These are phyloP conservation scores for Alternaria ventricosa DNA, from an alignment of 2,329 filamentous ascomycete species.

Conservation along the genomic window DNA sequence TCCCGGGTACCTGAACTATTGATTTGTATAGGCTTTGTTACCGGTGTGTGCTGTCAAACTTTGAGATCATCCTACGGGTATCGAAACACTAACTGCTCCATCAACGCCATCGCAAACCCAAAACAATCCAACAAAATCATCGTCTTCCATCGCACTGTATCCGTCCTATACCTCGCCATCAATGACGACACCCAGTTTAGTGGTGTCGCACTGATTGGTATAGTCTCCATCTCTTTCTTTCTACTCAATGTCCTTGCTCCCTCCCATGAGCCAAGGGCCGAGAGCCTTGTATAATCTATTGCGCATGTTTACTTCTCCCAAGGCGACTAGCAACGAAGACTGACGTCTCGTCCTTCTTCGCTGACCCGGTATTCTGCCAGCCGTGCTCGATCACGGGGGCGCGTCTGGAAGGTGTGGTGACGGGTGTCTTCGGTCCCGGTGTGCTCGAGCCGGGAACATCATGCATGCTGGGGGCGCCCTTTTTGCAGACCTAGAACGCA, in stretches of 20 bases:
- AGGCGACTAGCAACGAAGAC: neutral
- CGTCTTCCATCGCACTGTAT: neutral
- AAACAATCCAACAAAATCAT: neutral
- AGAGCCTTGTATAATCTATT: neutral
- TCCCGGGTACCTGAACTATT: neutral
- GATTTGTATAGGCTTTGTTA: neutral
- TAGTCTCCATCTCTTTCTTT: neutral
- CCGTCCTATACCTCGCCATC: neutral
- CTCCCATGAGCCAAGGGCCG: neutral
- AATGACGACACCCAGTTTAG: neutral
- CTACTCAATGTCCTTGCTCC: neutral
- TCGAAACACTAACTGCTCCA: neutral
- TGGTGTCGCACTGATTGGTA: neutral
- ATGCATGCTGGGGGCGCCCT: neutral
- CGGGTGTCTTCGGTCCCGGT: neutral
- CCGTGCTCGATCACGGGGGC: neutral
- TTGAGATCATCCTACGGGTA: neutral
- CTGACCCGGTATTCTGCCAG: neutral
- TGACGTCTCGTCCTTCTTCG: neutral
- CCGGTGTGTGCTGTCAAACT: neutral
- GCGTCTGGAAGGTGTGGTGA: neutral
- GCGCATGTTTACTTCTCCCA: neutral
- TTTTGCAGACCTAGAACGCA: neutral
- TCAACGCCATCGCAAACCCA: neutral
- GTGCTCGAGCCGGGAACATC: neutral